Evolutionary conservation across 495 filamentous ascomycete genomes (phyloP).

Genomic region (Penicillium fimorum): DNA sequence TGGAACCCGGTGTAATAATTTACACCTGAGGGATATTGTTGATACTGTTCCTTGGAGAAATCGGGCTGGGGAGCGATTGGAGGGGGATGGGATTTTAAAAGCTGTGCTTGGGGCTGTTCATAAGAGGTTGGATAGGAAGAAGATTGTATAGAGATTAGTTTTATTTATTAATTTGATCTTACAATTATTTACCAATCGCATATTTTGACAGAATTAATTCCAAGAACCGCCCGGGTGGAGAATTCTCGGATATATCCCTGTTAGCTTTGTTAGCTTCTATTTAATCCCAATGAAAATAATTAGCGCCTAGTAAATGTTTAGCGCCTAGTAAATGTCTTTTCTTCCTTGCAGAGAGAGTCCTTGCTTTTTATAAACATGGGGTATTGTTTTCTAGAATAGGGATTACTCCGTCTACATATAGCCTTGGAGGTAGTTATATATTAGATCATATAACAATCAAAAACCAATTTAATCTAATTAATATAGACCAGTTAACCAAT

Average conservation of each 20-base stretch:
- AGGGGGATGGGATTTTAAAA: conserved; percentile 76
- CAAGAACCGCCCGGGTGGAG: background rate
- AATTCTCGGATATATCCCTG: background rate
- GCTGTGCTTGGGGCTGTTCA: conserved; percentile 75
- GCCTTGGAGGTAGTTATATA: too few species aligned
- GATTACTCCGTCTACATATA: too few species aligned
- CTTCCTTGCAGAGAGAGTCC: too few species aligned
- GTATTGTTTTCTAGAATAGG: too few species aligned
- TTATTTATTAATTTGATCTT: too few species aligned
- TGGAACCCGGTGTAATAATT: conserved; percentile 43
- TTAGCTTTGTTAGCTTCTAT: background rate
- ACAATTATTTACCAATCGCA: background rate
- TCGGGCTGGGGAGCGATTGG: conserved; percentile 41
- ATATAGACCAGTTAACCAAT: background rate
- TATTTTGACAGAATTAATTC: background rate
- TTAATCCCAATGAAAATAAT: background rate
- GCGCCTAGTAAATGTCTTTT: too few species aligned
- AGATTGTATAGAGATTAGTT: conserved; percentile 1
- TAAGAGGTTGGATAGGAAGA: conserved; percentile 35
- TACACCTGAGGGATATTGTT: conserved; percentile 79
- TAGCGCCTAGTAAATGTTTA: too few species aligned
- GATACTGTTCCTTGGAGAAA: conserved; percentile 81
- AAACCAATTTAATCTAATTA: background rate
- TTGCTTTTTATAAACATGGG: too few species aligned
- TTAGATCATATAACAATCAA: background rate